These are phyloP conservation scores for Hypholoma fasciculare DNA, from an alignment of 768 basidiomycete genomes.

Conservation along the genomic window DNA sequence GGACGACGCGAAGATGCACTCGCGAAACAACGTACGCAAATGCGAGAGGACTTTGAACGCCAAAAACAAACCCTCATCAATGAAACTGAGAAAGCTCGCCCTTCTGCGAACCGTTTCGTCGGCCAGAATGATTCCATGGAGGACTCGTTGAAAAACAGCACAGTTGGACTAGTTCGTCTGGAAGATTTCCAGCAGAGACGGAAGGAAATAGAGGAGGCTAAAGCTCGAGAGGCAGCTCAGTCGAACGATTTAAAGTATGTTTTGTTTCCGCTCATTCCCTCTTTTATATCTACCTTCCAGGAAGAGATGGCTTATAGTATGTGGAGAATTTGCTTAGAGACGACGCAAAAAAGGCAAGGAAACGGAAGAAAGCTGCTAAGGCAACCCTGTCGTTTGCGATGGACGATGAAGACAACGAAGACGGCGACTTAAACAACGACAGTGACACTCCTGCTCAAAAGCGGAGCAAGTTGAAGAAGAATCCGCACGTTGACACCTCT, in stretches of 20 bases:
- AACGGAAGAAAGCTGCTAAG: slow-evolving; percentile 89
- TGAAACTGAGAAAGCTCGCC: slow-evolving; percentile 92
- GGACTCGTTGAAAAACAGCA: slow-evolving; percentile 86
- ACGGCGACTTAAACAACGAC: slow-evolving; percentile 33
- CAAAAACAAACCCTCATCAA: slow-evolving; percentile 79
- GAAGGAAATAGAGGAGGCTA: slow-evolving; percentile 89
- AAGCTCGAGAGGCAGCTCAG: slow-evolving; percentile 84
- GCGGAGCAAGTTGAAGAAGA: slow-evolving; percentile 85
- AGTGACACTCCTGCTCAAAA: slow-evolving; percentile 54
- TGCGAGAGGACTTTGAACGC: slow-evolving; percentile 79
- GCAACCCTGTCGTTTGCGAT: slow-evolving; percentile 89
- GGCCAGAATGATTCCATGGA: slow-evolving; percentile 95
- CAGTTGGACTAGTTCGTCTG: slow-evolving; percentile 87
- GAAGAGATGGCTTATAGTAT: slow-evolving; percentile 63
- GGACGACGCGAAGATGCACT: slow-evolving; percentile 87
- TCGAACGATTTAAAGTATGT: slow-evolving; percentile 88
- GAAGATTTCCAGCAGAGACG: slow-evolving; percentile 91
- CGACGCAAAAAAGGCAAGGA: slow-evolving; percentile 84
- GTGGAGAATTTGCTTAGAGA: slow-evolving; percentile 89
- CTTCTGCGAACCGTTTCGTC: slow-evolving; percentile 86
- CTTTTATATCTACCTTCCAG: slow-evolving; percentile 17
- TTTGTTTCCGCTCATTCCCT: slow-evolving; percentile 17
- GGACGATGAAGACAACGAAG: slow-evolving; percentile 69
- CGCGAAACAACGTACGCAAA: slow-evolving; percentile 76
- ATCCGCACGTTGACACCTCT: slow-evolving; percentile 95